A percentile compares a stretch with the other conserved stretches of the same genome.
phyloP scores from a whole-genome alignment of 2,329 filamentous ascomycete species.

The Elsinoe perseae region DNA sequence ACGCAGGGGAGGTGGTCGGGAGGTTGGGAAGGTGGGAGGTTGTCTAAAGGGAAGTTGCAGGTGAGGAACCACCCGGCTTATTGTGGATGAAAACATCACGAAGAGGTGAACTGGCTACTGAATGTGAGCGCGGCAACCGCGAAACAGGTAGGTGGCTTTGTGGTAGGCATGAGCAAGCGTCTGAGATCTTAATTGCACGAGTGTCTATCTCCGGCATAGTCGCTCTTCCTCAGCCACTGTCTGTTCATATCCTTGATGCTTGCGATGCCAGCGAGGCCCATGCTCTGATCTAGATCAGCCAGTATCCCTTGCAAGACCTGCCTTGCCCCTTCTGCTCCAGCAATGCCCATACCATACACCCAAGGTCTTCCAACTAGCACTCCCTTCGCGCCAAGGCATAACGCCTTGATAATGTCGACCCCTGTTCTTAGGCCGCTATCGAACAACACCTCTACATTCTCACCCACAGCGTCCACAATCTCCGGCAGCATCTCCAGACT shows the following conservation, averaged over 20 bases:
- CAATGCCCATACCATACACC: conserved; percentile 51
- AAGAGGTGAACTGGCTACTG: neutral
- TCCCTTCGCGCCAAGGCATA: conserved; percentile 49
- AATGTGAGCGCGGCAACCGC: neutral
- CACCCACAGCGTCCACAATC: conserved; percentile 53
- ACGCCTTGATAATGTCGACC: conserved; percentile 45
- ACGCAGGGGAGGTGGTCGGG: conserved; percentile 69
- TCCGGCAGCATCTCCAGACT: conserved; percentile 49
- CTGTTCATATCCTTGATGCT: conserved; percentile 17
- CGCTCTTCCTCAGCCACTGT: conserved; percentile 16
- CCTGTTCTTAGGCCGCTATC: conserved; percentile 46
- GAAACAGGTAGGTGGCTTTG: neutral
- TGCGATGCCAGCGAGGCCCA: conserved; percentile 20
- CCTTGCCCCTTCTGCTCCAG: conserved; percentile 48
- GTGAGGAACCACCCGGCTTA: neutral
- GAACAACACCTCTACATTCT: conserved; percentile 41
- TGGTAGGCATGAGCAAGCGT: neutral
- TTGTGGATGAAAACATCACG: neutral
- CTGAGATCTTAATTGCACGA: neutral
- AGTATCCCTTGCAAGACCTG: conserved; percentile 20
- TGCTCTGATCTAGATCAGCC: conserved; percentile 20
- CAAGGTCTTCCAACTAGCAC: conserved; percentile 52
- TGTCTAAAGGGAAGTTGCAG: conserved; percentile 27
- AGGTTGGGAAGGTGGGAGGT: conserved; percentile 73
- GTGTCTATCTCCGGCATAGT: conserved; percentile 19